Evolutionary conservation across 1,284 basidiomycete genomes (phyloP), one percentile per base, ranked within the genome.

Genomic region (Cryptococcus depauperatus): DNA sequence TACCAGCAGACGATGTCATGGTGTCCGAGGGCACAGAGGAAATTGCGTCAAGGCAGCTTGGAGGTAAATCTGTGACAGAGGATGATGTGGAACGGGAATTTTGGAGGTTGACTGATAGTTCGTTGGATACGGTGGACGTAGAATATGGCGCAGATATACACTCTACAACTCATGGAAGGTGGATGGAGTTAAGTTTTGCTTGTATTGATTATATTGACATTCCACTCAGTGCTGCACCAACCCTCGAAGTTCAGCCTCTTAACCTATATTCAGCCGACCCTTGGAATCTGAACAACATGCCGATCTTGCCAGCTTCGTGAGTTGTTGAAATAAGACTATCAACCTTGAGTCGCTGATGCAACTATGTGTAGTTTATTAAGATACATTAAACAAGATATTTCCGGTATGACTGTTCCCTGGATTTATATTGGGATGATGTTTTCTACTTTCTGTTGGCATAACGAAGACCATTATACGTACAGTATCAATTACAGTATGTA

Each of bases 401-500:
- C 91, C 44, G 95, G 95, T 16, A 98, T 98, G 95, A 99, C 95
- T 0, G 90, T 97, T 4, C 95, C 95, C 6, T 99, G 95, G 95
- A 95, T 92, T 44, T 98, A 99, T 69, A 90, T 98, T 48, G 95
- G 95, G 41, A 98, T 99, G 93, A 79, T 92, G 37, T 97, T 98
- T 70, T 96, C 92, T 9, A 93, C 95, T 1, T 99, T 99, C 71
- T 97, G 93, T 70, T 99, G 95, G 95, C 95, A 99, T 73, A 98
- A 98, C 67, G 95, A 99, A 81, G 95, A 98, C 73, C 95, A 98
- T 73, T 95, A 93, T 70, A 97, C 92, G 10, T 97, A 95, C 70
- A 90, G 86, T 64, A 80, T 92, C 60, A 93, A 93, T 68, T 92
- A 83, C 71, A 91, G 88, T 91, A 69, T 66, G 85, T 73, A 13